Conservation (phyloP, 495 filamentous ascomycete genomes). For the Zalerion maritima region DNA sequence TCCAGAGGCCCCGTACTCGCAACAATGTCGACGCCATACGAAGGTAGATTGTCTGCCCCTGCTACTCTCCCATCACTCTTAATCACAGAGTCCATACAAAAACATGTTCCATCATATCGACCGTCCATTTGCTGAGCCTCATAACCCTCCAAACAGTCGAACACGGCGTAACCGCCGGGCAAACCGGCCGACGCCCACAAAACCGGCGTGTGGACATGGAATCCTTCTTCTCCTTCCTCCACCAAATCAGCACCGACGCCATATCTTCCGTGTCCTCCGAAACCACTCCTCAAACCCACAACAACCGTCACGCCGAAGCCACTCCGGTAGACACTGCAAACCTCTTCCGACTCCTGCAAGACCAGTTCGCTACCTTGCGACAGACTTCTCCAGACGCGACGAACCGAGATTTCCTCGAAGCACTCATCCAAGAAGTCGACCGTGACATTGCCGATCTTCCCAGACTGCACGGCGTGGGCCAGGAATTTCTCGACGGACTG, state of each 20-base stretch:
- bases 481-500: conserved; percentile 66
- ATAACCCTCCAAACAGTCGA: no score
- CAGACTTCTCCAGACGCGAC: conserved; percentile 37
- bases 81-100: no score
- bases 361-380: conserved; percentile 30
- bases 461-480: conserved; percentile 57
- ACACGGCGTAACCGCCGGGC: no score
- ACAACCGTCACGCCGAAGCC: conserved; percentile 50
- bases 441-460: conserved; percentile 51
- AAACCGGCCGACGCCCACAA: no score
- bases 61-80: no score
- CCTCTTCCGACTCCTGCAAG: conserved; percentile 36
- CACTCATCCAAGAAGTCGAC: conserved; percentile 49
- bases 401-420: conserved; percentile 45
- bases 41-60: no score
- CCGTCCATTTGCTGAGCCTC: no score
- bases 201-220: conserved; percentile 75
- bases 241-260: conserved; percentile 41
- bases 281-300: conserved; percentile 23
- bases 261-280: conserved; percentile 4
- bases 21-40: no score
- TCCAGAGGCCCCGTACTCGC: no score
- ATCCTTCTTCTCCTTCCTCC: conserved; percentile 70
- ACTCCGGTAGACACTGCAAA: conserved; percentile 60
- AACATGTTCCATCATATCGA: no score